Percentiles rank a stretch among this genome's conserved stretches.
phyloP scores from a whole-genome alignment of 2,329 filamentous ascomycete genomes.

The Alternaria triticimaculans region DNA sequence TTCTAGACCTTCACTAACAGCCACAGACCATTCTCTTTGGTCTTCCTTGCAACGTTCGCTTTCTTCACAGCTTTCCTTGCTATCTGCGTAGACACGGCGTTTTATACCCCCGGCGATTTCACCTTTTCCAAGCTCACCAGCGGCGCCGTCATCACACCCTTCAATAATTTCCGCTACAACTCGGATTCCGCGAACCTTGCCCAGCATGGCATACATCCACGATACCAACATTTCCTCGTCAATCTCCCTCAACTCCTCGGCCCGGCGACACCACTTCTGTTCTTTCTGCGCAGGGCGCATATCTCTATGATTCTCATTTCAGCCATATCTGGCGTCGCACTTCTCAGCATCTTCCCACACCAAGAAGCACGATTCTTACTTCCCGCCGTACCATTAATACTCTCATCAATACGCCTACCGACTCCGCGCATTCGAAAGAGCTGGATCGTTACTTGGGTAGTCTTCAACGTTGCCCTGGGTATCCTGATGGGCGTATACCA shows the following conservation, averaged over 20 bases:
- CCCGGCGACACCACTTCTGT: conserved; percentile 56
- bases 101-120: conserved; percentile 70
- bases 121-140: conserved; percentile 69
- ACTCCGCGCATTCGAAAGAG: conserved; percentile 56
- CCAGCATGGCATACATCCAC: conserved; percentile 60
- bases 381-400: conserved; percentile 76
- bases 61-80: conserved; percentile 73
- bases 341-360: conserved; percentile 77
- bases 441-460: conserved; percentile 68
- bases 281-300: conserved; percentile 57
- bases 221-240: conserved; percentile 59
- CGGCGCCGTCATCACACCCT: conserved; percentile 59
- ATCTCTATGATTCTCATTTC: conserved; percentile 69
- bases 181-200: conserved; percentile 57
- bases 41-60: conserved; percentile 69
- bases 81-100: conserved; percentile 82
- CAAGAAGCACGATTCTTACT: conserved; percentile 82
- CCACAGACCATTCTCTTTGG: conserved; percentile 63
- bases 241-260: conserved; percentile 62
- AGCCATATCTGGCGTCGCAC: conserved; percentile 73
- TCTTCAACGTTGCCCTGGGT: conserved; percentile 73
- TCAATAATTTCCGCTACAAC: conserved; percentile 63
- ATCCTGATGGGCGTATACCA: conserved; percentile 82
- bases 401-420: conserved; percentile 75
- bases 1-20: conserved; percentile 8